Conservation (phyloP, 2,329 filamentous ascomycete genomes). For the Apiospora phragmitis region DNA sequence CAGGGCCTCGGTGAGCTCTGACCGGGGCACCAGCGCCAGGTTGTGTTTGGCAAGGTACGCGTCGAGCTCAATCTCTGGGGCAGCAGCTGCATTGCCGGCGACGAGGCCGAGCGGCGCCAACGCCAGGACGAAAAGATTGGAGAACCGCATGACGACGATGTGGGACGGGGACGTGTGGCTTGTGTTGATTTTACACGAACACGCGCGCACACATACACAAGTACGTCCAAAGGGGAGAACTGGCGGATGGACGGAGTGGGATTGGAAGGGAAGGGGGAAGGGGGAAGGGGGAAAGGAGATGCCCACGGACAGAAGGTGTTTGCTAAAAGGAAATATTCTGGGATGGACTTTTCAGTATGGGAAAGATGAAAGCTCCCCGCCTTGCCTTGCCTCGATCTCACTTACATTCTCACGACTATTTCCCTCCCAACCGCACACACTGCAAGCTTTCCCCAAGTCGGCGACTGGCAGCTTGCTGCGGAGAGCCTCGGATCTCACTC, state of each 20-base stretch:
- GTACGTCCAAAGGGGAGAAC: not conserved
- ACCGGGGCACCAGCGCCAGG: conserved; percentile 44
- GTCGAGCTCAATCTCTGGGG: conserved; percentile 39
- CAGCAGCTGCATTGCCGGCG: conserved; percentile 29
- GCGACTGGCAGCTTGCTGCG: not conserved
- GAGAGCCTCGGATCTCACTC: not conserved
- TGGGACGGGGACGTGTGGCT: conserved; percentile 15
- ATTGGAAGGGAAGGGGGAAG: not conserved
- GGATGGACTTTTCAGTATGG: not conserved
- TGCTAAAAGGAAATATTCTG: not conserved
- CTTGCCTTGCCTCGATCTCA: not conserved
- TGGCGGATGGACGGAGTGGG: not conserved
- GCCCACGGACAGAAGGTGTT: not conserved
- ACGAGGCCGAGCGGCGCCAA: conserved; percentile 35
- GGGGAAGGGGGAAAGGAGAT: not conserved
- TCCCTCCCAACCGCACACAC: not conserved
- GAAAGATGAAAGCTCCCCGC: not conserved
- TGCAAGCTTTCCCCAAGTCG: not conserved
- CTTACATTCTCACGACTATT: not conserved
- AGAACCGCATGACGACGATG: conserved; percentile 36
- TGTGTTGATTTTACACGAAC: not conserved
- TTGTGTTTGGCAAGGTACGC: conserved; percentile 44
- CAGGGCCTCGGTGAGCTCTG: conserved; percentile 45
- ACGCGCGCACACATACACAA: not conserved
- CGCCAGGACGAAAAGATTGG: conserved; percentile 34